These are phyloP conservation scores for Berberis vulgaris DNA, from an alignment of 164 flowering plant species.

Conservation along the genomic window DNA sequence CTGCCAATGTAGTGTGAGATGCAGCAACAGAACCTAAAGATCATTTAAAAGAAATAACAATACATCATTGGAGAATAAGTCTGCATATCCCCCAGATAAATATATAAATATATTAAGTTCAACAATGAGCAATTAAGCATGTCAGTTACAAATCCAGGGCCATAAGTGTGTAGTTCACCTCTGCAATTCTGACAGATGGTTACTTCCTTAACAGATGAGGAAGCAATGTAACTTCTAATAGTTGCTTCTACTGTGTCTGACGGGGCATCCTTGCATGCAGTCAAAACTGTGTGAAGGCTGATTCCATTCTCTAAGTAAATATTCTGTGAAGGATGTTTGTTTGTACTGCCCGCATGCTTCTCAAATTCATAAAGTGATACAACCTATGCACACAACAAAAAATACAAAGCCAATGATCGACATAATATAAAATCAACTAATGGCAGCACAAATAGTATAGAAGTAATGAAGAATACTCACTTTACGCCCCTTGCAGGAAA, in stretches of 20 bases:
- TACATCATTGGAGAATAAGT: constrained; percentile 2
- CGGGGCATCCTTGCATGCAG: constrained; percentile 39
- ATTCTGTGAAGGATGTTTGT: constrained; percentile 61
- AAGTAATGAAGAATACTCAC: constrained; percentile 27
- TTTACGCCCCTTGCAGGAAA: constrained; percentile 40
- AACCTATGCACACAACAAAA: constrained; percentile 28
- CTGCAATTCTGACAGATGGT: constrained; percentile 36
- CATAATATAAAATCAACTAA: neutral
- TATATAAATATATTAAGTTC: too few relatives aligned
- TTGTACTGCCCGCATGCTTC: constrained; percentile 66
- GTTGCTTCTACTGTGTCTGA: constrained; percentile 34
- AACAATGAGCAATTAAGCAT: too few relatives aligned
- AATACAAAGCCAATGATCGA: neutral
- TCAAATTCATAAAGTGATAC: constrained; percentile 54
- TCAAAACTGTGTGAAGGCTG: constrained; percentile 53
- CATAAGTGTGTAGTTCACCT: constrained; percentile 24
- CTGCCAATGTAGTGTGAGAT: constrained; percentile 10
- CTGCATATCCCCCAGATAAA: too few relatives aligned
- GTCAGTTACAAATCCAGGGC: too few relatives aligned
- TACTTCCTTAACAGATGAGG: constrained; percentile 14
- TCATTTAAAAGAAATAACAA: neutral
- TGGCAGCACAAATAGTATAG: neutral
- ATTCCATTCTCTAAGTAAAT: constrained; percentile 70
- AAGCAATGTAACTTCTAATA: constrained; percentile 32
- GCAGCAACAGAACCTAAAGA: constrained; percentile 29